Evolutionary conservation across 495 filamentous ascomycete species (phyloP).

Genomic region (Letharia lupina): DNA sequence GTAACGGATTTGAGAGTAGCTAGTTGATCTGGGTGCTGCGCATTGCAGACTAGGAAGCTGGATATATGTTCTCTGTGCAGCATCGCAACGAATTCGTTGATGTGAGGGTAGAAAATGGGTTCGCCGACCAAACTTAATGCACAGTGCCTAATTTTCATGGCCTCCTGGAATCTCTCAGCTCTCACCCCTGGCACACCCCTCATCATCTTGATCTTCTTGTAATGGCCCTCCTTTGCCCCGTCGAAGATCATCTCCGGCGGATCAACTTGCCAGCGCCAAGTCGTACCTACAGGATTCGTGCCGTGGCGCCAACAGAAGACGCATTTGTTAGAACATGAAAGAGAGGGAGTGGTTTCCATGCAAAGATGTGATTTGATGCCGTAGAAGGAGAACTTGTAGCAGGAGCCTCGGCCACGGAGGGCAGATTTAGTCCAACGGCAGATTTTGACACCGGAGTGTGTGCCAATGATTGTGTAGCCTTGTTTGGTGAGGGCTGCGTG

Average conservation of each 20-base stretch:
- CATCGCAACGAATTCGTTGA: slow-evolving; percentile 79
- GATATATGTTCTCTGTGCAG: slow-evolving; percentile 81
- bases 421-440: slow-evolving; percentile 98
- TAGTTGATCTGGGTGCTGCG: slow-evolving; percentile 92
- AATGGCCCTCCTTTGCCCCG: slow-evolving; percentile 84
- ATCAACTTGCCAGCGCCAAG: slow-evolving; percentile 93
- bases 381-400: slow-evolving; percentile 96
- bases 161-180: slow-evolving; percentile 84
- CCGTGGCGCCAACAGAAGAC: slow-evolving; percentile 98
- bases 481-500: slow-evolving; percentile 85
- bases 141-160: slow-evolving; percentile 87
- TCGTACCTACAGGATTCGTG: slow-evolving; percentile 92
- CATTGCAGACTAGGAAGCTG: slow-evolving; percentile 93
- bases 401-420: slow-evolving; percentile 87
- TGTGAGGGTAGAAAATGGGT: slow-evolving; percentile 95
- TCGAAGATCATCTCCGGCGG: slow-evolving; percentile 79
- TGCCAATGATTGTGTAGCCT: slow-evolving; percentile 90
- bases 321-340: slow-evolving; percentile 96
- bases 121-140: slow-evolving; percentile 87
- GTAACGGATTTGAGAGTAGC: slow-evolving; percentile 74
- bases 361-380: slow-evolving; percentile 91
- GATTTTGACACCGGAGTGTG: slow-evolving; percentile 94
- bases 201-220: slow-evolving; percentile 96
- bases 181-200: slow-evolving; percentile 86
- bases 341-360: slow-evolving; percentile 93